Evolutionary conservation across 371 early-diverging fungal genomes (phyloP).

Genomic region (Fennellomyces sp.): DNA sequence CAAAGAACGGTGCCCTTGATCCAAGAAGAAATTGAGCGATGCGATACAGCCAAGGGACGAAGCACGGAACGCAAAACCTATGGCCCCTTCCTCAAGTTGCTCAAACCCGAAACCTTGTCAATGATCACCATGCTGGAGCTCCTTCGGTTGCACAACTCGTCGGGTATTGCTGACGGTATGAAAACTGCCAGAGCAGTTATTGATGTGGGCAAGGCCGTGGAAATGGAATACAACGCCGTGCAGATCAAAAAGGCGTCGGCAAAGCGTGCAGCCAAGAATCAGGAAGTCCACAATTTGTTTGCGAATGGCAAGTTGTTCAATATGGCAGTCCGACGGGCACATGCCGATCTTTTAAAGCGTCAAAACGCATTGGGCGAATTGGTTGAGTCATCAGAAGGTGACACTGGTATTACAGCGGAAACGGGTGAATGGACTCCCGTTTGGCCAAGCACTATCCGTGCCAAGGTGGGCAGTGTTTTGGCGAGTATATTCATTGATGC

Average conservation of each 20-base stretch:
- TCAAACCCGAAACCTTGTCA: constrained; percentile 79
- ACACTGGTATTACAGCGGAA: constrained; percentile 28
- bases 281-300: constrained; percentile 63
- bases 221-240: constrained; percentile 83
- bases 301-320: constrained; percentile 78
- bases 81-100: constrained; percentile 74
- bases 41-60: constrained; percentile 33
- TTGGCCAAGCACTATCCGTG: constrained; percentile 68
- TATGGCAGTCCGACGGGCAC: constrained; percentile 74
- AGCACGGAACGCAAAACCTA: constrained; percentile 51
- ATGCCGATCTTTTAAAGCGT: constrained; percentile 58
- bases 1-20: constrained; percentile 69
- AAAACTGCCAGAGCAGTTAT: constrained; percentile 66
- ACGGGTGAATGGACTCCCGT: constrained; percentile 60
- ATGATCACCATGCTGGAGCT: constrained; percentile 87
- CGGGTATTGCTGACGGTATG: constrained; percentile 67
- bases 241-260: constrained; percentile 60
- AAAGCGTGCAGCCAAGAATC: constrained; percentile 27
- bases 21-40: constrained; percentile 59
- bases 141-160: constrained; percentile 64
- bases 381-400: constrained; percentile 25
- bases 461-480: constrained; percentile 70
- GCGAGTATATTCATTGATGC: constrained; percentile 74
- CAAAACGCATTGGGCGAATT: constrained; percentile 21
- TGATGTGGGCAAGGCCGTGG: constrained; percentile 79